A percentile compares a stretch with the other conserved stretches of the same genome.
phyloP scores from a whole-genome alignment of 2,329 filamentous ascomycete genomes.

The Cyclaneusma minus region DNA sequence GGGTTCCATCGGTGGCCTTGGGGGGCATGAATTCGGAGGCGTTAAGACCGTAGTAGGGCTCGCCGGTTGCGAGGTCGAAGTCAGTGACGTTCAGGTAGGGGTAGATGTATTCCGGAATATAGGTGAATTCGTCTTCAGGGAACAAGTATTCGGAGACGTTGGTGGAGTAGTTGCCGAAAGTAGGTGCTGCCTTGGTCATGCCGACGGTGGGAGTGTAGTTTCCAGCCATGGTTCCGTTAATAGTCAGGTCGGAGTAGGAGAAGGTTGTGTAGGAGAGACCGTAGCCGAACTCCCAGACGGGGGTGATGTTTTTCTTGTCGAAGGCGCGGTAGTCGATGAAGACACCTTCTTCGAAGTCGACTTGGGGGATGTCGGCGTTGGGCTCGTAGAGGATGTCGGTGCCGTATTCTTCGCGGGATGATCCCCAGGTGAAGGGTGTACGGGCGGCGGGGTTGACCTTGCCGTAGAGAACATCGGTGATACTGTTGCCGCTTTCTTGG shows the following conservation, averaged over 20 bases:
- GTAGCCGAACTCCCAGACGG: slow-evolving; percentile 69
- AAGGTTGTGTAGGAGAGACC: slow-evolving; percentile 74
- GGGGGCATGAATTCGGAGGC: slow-evolving; percentile 44
- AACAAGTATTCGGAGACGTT: slow-evolving; percentile 51
- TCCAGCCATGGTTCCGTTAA: slow-evolving; percentile 12
- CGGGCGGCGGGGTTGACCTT: slow-evolving; percentile 62
- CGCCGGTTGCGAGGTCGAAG: slow-evolving; percentile 33
- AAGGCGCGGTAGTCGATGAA: slow-evolving; percentile 75
- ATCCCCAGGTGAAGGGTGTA: slow-evolving; percentile 67
- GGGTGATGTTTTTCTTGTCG: slow-evolving; percentile 44
- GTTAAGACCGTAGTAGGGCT: slow-evolving; percentile 43
- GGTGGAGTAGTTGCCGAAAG: slow-evolving; percentile 45
- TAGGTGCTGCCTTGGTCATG: slow-evolving; percentile 44
- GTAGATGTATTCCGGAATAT: slow-evolving; percentile 33
- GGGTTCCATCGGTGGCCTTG: slow-evolving; percentile 35
- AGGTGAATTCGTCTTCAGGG: slow-evolving; percentile 40
- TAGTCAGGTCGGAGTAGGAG: slow-evolving; percentile 49
- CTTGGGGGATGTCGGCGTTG: slow-evolving; percentile 60
- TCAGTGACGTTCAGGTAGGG: slow-evolving; percentile 29
- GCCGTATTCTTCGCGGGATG: slow-evolving; percentile 50
- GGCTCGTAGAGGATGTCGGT: slow-evolving; percentile 50
- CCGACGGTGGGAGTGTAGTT: slow-evolving; percentile 37
- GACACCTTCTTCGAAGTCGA: slow-evolving; percentile 60
- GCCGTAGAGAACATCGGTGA: slow-evolving; percentile 74
- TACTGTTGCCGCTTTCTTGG: slow-evolving; percentile 67